A percentile compares a stretch with the other conserved stretches of the same genome.
Evolutionary conservation across 495 filamentous ascomycete genomes (phyloP).

Genomic region (Sabuloglossum arenarium): DNA sequence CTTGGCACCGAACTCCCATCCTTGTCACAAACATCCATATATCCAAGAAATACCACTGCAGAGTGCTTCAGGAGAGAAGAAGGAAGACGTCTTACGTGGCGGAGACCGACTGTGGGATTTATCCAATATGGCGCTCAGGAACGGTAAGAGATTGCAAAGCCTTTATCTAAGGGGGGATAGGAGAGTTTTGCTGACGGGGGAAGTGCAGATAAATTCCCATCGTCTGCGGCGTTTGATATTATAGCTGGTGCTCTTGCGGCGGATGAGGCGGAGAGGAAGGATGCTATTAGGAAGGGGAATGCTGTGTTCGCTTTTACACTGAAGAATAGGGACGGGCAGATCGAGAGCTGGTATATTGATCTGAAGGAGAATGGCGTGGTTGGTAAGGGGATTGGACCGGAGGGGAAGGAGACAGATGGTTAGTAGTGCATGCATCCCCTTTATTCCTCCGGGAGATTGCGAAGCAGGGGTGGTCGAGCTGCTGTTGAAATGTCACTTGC

Average conservation of each 20-base stretch:
- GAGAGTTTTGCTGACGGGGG: background rate
- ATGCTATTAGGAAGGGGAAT: constrained; percentile 69
- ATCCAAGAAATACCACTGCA: background rate
- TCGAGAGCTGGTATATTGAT: constrained; percentile 83
- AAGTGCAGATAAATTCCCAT: constrained; percentile 57
- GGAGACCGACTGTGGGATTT: too few species aligned
- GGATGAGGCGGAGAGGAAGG: constrained; percentile 55
- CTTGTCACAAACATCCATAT: too few species aligned
- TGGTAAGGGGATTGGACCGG: constrained; percentile 44
- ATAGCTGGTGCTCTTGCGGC: constrained; percentile 56
- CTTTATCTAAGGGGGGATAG: background rate
- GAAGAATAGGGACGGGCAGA: constrained; percentile 65
- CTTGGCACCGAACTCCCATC: too few species aligned
- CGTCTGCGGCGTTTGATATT: constrained; percentile 75
- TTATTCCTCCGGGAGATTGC: background rate
- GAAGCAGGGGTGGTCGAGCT: too few species aligned
- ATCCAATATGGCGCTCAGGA: background rate
- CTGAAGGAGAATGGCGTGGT: constrained; percentile 77
- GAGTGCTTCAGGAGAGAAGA: too few species aligned
- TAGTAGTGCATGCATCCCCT: constrained; percentile 16
- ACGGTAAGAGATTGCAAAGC: background rate
- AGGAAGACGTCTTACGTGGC: background rate
- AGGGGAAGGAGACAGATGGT: constrained; percentile 66
- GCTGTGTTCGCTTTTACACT: constrained; percentile 81
- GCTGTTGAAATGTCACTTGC: too few species aligned